Conservation (phyloP, 331 rosid genomes). For the Cydonia oblonga region DNA sequence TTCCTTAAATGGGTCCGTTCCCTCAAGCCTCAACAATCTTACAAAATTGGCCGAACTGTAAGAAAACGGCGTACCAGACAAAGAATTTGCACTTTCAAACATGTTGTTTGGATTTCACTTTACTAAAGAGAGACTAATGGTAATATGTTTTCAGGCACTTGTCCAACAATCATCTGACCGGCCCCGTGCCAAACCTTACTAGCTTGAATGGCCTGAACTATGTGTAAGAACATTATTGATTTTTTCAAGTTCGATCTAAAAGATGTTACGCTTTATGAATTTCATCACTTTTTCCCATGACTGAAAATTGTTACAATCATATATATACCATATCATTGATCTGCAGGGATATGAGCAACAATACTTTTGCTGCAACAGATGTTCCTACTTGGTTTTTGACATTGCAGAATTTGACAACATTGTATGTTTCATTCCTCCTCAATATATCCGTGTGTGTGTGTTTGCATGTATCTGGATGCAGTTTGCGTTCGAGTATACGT, state of each 20-base stretch:
- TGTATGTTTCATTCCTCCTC: constrained; percentile 32
- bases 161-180: constrained; percentile 45
- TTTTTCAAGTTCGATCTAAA: not conserved
- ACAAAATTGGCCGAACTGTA: constrained; percentile 31
- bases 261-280: not conserved
- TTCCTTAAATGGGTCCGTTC: constrained; percentile 26
- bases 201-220: constrained; percentile 33
- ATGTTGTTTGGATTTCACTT: not conserved
- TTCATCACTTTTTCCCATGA: not conserved
- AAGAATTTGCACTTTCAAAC: not conserved
- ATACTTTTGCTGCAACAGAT: constrained; percentile 31
- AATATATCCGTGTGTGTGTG: not conserved
- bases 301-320: not conserved
- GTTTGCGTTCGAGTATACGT: not conserved
- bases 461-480: not conserved
- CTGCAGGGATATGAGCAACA: constrained; percentile 69
- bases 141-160: constrained; percentile 31
- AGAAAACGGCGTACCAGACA: constrained; percentile 16
- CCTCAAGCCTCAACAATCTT: constrained; percentile 41
- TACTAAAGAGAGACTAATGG: not conserved
- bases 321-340: not conserved
- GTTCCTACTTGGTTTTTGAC: constrained; percentile 41
- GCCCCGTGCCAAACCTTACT: constrained; percentile 43
- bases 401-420: constrained; percentile 40
- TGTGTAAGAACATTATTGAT: constrained; percentile 35